Conservation (phyloP, 805 yeast genomes). For the Pichia occidentalis region DNA sequence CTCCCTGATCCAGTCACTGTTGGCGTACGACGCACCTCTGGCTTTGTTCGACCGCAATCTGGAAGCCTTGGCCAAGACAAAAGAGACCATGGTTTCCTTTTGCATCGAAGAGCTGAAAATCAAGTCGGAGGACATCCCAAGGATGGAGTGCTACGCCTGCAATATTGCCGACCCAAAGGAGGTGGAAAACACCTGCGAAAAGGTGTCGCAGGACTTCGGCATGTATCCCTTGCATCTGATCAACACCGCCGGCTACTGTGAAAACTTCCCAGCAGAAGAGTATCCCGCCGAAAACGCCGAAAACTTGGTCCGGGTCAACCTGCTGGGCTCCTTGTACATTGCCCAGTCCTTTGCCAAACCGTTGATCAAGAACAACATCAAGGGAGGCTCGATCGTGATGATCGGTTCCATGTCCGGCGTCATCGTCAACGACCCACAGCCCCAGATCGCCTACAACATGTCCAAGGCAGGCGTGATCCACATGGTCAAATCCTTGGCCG, state of each 20-base stretch:
- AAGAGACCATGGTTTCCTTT: slow-evolving; percentile 33
- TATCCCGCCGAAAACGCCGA: slow-evolving; percentile 70
- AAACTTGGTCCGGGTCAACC: slow-evolving; percentile 60
- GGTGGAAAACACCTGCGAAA: slow-evolving; percentile 52
- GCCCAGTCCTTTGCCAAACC: slow-evolving; percentile 70
- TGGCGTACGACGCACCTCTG: slow-evolving; percentile 72
- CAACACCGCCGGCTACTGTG: slow-evolving; percentile 82
- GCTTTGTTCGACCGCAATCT: slow-evolving; percentile 66
- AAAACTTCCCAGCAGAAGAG: slow-evolving; percentile 70
- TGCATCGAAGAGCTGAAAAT: slow-evolving; percentile 24
- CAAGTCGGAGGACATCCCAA: slow-evolving; percentile 28
- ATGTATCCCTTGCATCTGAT: slow-evolving; percentile 58
- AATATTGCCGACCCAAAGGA: slow-evolving; percentile 59
- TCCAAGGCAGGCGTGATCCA: slow-evolving; percentile 84
- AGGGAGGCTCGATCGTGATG: slow-evolving; percentile 56
- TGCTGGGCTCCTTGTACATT: slow-evolving; percentile 68
- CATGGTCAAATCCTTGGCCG: slow-evolving; percentile 66
- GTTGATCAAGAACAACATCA: slow-evolving; percentile 46
- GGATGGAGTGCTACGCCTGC: slow-evolving; percentile 60
- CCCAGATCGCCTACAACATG: slow-evolving; percentile 76
- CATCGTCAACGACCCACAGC: slow-evolving; percentile 73
- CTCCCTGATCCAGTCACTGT: slow-evolving; percentile 55
- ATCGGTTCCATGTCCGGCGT: slow-evolving; percentile 78
- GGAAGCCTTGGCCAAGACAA: slow-evolving; percentile 53
- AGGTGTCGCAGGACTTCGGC: slow-evolving; percentile 50